These are phyloP conservation scores for Apiotrichum domesticum DNA, from an alignment of 1,284 basidiomycete species.

Conservation along the genomic window DNA sequence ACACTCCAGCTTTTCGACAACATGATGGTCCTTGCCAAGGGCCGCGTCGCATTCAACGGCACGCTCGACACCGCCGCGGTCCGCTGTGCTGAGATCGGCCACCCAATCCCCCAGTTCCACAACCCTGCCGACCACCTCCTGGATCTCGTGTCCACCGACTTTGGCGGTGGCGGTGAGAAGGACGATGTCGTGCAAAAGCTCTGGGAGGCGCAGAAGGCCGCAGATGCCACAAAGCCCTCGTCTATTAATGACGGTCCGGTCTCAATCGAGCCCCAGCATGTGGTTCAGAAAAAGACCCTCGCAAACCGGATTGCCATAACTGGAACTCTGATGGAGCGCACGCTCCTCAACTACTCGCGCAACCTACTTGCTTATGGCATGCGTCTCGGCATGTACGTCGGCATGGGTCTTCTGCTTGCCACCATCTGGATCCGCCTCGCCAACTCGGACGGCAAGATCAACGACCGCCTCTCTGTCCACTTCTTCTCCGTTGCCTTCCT, in stretches of 20 bases:
- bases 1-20: conserved; percentile 43
- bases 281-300: not conserved
- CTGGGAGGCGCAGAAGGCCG: not conserved
- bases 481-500: conserved; percentile 59
- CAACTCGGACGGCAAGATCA: conserved; percentile 39
- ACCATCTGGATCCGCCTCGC: conserved; percentile 58
- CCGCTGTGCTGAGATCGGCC: conserved; percentile 19
- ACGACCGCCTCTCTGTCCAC: conserved; percentile 40
- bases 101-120: conserved; percentile 18
- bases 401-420: conserved; percentile 56
- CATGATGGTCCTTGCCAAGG: conserved; percentile 36
- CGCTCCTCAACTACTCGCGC: conserved; percentile 20
- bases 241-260: not conserved
- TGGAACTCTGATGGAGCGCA: conserved; percentile 15
- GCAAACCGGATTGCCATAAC: conserved; percentile 3
- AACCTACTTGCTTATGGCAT: conserved; percentile 60
- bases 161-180: conserved; percentile 10
- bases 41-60: conserved; percentile 31
- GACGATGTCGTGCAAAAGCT: conserved; percentile 1
- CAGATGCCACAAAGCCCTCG: not conserved
- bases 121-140: conserved; percentile 34
- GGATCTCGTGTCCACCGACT: conserved; percentile 31
- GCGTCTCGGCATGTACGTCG: conserved; percentile 56
- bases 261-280: too few relatives aligned
- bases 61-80: conserved; percentile 6